A percentile compares a stretch with the other conserved stretches of the same genome.
phyloP scores from a whole-genome alignment of 768 basidiomycete species.

The Pisolithus sp. region DNA sequence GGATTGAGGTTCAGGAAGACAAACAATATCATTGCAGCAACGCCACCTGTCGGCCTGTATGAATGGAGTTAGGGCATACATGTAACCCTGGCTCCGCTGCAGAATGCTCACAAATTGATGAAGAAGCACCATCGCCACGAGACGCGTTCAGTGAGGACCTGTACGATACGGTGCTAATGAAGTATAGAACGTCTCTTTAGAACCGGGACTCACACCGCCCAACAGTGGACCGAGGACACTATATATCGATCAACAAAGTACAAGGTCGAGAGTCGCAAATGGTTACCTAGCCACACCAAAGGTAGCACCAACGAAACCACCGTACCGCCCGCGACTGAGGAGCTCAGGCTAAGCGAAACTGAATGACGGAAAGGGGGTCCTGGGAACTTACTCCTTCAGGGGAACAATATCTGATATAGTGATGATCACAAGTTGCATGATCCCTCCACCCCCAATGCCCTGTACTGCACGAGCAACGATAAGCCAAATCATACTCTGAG shows the following conservation, averaged over 20 bases:
- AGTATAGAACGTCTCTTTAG: not conserved
- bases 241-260: not conserved
- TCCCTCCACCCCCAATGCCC: constrained; percentile 79
- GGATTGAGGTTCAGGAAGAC: constrained; percentile 79
- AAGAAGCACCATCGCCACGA: constrained; percentile 85
- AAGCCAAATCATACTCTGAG: constrained; percentile 73
- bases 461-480: constrained; percentile 73
- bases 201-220: constrained; percentile 58
- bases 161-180: constrained; percentile 2
- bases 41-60: constrained; percentile 65
- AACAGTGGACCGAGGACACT: constrained; percentile 73
- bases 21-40: constrained; percentile 57
- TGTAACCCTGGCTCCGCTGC: not conserved
- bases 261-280: not conserved
- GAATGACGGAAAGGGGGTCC: not conserved
- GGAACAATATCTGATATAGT: constrained; percentile 81
- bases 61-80: not conserved
- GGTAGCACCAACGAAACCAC: constrained; percentile 69
- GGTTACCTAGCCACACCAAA: constrained; percentile 60
- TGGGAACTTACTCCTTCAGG: constrained; percentile 56
- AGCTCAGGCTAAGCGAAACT: not conserved
- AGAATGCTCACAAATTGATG: constrained; percentile 56
- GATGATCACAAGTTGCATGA: constrained; percentile 71
- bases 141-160: constrained; percentile 69
- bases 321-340: constrained; percentile 67